Conservation (phyloP, 345 rosid genomes). For the Salix suchowensis region DNA sequence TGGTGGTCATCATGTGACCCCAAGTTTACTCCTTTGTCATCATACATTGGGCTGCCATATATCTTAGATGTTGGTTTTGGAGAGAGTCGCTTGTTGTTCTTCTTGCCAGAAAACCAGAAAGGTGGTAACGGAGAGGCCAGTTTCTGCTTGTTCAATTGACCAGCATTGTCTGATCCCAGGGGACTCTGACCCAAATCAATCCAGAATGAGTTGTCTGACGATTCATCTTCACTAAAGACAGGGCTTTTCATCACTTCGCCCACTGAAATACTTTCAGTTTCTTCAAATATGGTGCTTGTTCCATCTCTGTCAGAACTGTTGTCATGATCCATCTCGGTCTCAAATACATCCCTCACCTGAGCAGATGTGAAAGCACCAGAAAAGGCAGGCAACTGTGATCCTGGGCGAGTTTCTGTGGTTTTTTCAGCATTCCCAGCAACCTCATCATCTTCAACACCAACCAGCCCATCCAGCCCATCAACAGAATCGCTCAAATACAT, state of each 20-base stretch:
- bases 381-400: constrained; percentile 78
- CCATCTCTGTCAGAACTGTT: constrained; percentile 79
- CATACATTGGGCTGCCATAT: constrained; percentile 66
- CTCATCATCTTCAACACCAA: constrained; percentile 51
- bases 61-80: constrained; percentile 57
- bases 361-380: constrained; percentile 86
- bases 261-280: constrained; percentile 79
- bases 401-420: constrained; percentile 50
- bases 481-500: constrained; percentile 83
- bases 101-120: constrained; percentile 62
- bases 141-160: constrained; percentile 51
- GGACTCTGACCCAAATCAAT: constrained; percentile 98
- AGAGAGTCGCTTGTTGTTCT: constrained; percentile 55
- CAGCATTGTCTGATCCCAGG: constrained; percentile 55
- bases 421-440: constrained; percentile 50
- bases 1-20: constrained; percentile 44
- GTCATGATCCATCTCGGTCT: constrained; percentile 83
- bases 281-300: constrained; percentile 87
- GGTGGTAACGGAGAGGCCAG: constrained; percentile 61
- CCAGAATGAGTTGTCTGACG: constrained; percentile 85
- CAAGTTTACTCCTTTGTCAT: constrained; percentile 43
- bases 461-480: constrained; percentile 71
- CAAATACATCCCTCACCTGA: constrained; percentile 91
- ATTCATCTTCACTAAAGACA: constrained; percentile 92
- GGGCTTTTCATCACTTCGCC: constrained; percentile 99